Evolutionary conservation across 371 early-diverging fungal genomes (phyloP).

Genomic region (Rhizomucor pusillus): DNA sequence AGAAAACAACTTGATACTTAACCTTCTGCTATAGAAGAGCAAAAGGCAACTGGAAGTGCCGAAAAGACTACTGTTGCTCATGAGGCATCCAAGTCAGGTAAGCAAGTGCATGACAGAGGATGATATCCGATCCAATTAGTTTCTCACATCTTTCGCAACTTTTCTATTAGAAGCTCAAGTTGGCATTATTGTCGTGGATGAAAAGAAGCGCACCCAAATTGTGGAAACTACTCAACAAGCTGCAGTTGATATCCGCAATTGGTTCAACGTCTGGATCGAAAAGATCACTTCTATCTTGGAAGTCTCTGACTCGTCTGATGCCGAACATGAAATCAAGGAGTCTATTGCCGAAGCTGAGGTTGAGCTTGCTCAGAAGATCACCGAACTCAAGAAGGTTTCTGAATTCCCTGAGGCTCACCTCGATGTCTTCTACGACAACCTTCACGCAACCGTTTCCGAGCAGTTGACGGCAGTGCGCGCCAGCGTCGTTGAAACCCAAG

Average conservation of each 20-base stretch:
- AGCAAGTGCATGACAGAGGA: too few relatives aligned
- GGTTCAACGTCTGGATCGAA: slow-evolving; percentile 8
- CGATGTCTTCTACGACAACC: slow-evolving; percentile 29
- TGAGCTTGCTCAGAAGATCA: slow-evolving; percentile 16
- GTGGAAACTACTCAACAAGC: background rate
- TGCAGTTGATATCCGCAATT: slow-evolving; percentile 5
- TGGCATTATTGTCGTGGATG: background rate
- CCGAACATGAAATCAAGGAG: slow-evolving; percentile 14
- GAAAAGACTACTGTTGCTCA: background rate
- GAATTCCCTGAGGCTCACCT: slow-evolving; percentile 20
- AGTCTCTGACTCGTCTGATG: slow-evolving; percentile 20
- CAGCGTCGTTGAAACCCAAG: slow-evolving; percentile 16
- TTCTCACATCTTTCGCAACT: too few relatives aligned
- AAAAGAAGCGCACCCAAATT: background rate
- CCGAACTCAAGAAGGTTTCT: slow-evolving; percentile 5
- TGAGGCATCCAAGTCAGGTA: too few relatives aligned
- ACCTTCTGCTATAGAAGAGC: background rate
- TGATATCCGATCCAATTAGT: too few relatives aligned
- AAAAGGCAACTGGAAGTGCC: background rate
- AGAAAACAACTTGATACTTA: background rate
- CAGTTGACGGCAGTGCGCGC: slow-evolving; percentile 25
- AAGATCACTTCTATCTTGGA: slow-evolving; percentile 14
- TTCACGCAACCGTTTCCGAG: slow-evolving; percentile 20
- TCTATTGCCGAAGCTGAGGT: slow-evolving; percentile 25
- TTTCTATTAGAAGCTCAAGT: too few relatives aligned